phyloP scores from a whole-genome alignment of 192 early-diverging fungal species.

The Borealophlyctis nickersoniae region DNA sequence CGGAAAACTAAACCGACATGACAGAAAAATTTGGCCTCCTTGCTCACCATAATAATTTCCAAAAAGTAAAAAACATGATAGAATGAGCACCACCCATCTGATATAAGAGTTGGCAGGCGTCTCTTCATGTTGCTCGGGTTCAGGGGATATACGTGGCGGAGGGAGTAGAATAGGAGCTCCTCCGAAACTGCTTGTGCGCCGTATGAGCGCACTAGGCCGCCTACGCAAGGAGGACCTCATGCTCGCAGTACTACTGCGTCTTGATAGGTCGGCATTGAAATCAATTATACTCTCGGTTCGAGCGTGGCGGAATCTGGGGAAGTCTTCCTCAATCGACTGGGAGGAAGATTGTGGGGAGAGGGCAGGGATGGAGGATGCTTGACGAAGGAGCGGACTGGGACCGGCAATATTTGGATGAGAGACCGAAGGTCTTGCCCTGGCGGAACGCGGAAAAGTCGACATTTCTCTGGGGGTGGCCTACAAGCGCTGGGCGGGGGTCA shows the following conservation, averaged over 20 bases:
- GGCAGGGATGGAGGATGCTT: not conserved
- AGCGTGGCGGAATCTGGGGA: not conserved
- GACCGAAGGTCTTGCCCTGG: no score
- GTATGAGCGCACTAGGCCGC: conserved; percentile 17
- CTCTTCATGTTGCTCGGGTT: conserved; percentile 3
- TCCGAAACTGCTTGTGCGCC: conserved; percentile 39
- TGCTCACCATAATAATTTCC: conserved; percentile 41
- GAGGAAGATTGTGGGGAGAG: not conserved
- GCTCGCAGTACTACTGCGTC: not conserved
- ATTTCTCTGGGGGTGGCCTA: no score
- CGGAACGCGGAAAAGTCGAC: no score
- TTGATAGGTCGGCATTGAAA: not conserved
- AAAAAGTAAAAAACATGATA: conserved; percentile 46
- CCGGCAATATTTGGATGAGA: no score
- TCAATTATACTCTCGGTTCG: not conserved
- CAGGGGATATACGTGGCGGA: not conserved
- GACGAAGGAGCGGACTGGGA: no score
- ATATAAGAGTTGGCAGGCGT: not conserved
- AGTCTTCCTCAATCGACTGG: not conserved
- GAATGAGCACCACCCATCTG: conserved; percentile 40
- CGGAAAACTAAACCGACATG: not conserved
- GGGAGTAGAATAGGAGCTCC: conserved; percentile 37
- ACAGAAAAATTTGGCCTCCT: conserved; percentile 8
- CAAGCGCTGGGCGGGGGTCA: no score
- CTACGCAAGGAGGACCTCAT: not conserved